Evolutionary conservation across 805 yeast species (phyloP).

Genomic region (Cyberlindnera saturnus): DNA sequence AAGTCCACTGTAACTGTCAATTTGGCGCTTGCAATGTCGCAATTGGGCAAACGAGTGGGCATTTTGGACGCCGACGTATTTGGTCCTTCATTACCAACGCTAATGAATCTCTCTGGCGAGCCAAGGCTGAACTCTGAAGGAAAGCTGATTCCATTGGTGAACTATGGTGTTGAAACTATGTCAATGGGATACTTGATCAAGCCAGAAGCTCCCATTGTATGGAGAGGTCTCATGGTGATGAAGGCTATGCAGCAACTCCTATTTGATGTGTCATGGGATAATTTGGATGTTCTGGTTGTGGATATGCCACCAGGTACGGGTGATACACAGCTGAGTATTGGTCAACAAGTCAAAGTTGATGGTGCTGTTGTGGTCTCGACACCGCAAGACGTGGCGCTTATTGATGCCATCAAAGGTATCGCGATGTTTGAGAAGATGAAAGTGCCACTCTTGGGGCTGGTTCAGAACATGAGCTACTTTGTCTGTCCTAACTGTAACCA

Average conservation of each 20-base stretch:
- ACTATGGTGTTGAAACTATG: constrained; percentile 78
- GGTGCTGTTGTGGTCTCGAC: constrained; percentile 83
- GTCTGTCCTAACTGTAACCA: constrained; percentile 73
- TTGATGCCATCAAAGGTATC: constrained; percentile 77
- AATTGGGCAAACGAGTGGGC: constrained; percentile 53
- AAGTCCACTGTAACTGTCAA: constrained; percentile 71
- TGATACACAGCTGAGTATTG: constrained; percentile 76
- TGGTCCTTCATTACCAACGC: constrained; percentile 78
- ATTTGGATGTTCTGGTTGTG: constrained; percentile 60
- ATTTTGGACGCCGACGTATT: constrained; percentile 75
- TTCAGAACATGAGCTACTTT: constrained; percentile 78
- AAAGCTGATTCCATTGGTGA: constrained; percentile 56
- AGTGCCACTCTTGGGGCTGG: constrained; percentile 69
- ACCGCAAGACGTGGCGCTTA: constrained; percentile 78
- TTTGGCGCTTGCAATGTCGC: constrained; percentile 54
- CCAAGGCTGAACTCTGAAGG: constrained; percentile 52
- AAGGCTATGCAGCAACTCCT: constrained; percentile 81
- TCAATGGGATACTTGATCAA: constrained; percentile 79
- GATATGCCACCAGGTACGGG: constrained; percentile 95
- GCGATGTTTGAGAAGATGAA: constrained; percentile 68
- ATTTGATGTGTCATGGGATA: constrained; percentile 74
- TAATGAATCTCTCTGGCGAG: constrained; percentile 64
- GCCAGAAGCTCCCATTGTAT: constrained; percentile 65
- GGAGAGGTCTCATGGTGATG: constrained; percentile 87
- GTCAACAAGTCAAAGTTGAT: constrained; percentile 68